A percentile compares a stretch with the other conserved stretches of the same genome.
These are phyloP conservation scores for Ophiosphaerella korrae DNA, from an alignment of 2,329 filamentous ascomycete species.

Conservation along the genomic window DNA sequence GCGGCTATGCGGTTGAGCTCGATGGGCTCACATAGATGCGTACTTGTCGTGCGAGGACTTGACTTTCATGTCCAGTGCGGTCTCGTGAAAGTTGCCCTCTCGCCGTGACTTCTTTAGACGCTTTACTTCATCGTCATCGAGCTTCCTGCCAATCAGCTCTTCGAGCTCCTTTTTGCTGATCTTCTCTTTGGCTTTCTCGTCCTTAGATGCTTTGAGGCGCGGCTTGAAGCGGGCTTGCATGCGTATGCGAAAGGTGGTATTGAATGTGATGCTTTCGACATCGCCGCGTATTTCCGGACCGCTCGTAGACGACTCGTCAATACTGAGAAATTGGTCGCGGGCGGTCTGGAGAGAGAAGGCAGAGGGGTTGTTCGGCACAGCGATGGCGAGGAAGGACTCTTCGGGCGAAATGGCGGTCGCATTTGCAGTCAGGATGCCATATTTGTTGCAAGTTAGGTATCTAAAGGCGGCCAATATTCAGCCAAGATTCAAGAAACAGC, in stretches of 20 bases:
- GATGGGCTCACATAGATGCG: slow-evolving; percentile 27
- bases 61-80: slow-evolving; percentile 81
- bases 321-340: slow-evolving; percentile 71
- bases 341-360: slow-evolving; percentile 77
- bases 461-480: slow-evolving; percentile 49
- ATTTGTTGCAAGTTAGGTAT: slow-evolving; percentile 85
- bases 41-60: slow-evolving; percentile 73
- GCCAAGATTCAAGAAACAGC: too few relatives aligned
- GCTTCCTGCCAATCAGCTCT: slow-evolving; percentile 72
- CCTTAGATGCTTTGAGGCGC: slow-evolving; percentile 75
- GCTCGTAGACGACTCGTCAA: slow-evolving; percentile 50
- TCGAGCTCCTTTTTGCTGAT: slow-evolving; percentile 86
- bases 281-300: slow-evolving; percentile 75
- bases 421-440: slow-evolving; percentile 75
- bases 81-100: slow-evolving; percentile 90
- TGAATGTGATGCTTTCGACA: slow-evolving; percentile 68
- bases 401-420: slow-evolving; percentile 82
- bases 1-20: not conserved
- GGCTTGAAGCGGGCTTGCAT: slow-evolving; percentile 98
- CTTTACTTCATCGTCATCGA: slow-evolving; percentile 87
- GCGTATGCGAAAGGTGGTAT: slow-evolving; percentile 76
- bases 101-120: slow-evolving; percentile 79
- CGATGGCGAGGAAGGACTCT: slow-evolving; percentile 77
- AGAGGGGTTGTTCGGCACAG: slow-evolving; percentile 66
- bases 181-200: slow-evolving; percentile 82